phyloP scores from a whole-genome alignment of 2,329 filamentous ascomycete species.

The Cyphellophora attinorum region DNA sequence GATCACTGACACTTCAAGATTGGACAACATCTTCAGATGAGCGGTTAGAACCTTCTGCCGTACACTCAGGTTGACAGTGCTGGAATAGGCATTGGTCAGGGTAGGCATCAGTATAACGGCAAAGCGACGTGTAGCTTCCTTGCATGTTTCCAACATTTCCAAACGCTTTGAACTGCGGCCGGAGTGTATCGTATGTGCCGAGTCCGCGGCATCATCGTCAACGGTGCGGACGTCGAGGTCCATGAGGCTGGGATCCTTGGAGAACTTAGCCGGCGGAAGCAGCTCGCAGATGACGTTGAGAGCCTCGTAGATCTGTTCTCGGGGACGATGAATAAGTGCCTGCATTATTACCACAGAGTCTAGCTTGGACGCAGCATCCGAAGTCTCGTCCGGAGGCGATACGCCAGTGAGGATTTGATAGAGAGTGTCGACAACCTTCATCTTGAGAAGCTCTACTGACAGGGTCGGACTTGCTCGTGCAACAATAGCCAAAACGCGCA shows the following conservation, averaged over 20 bases:
- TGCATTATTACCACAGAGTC: constrained; percentile 99
- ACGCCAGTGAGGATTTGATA: constrained; percentile 97
- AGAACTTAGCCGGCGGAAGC: constrained; percentile 60
- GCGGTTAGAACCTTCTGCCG: constrained; percentile 90
- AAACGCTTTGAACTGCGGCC: constrained; percentile 60
- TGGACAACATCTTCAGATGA: constrained; percentile 97
- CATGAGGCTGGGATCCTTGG: constrained; percentile 32
- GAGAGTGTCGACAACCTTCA: constrained; percentile 93
- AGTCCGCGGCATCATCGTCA: constrained; percentile 35
- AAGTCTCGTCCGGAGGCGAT: constrained; percentile 70
- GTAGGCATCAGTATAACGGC: constrained; percentile 89
- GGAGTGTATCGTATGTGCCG: constrained; percentile 8
- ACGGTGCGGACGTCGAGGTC: constrained; percentile 2
- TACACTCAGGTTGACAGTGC: constrained; percentile 89
- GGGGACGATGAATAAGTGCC: constrained; percentile 85
- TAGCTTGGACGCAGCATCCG: constrained; percentile 74
- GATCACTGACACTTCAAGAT: constrained; percentile 76
- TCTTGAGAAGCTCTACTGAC: constrained; percentile 83
- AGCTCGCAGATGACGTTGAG: constrained; percentile 96
- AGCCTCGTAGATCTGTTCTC: constrained; percentile 94
- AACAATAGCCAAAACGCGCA: constrained; percentile 82
- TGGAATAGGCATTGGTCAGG: constrained; percentile 91
- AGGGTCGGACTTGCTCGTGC: constrained; percentile 79
- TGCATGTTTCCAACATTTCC: constrained; percentile 73
- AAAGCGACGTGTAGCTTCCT: constrained; percentile 79